Evolutionary conservation across 2,329 filamentous ascomycete species (phyloP), one percentile per base, ranked within the genome.

Genomic region (Fusarium pininemorale): DNA sequence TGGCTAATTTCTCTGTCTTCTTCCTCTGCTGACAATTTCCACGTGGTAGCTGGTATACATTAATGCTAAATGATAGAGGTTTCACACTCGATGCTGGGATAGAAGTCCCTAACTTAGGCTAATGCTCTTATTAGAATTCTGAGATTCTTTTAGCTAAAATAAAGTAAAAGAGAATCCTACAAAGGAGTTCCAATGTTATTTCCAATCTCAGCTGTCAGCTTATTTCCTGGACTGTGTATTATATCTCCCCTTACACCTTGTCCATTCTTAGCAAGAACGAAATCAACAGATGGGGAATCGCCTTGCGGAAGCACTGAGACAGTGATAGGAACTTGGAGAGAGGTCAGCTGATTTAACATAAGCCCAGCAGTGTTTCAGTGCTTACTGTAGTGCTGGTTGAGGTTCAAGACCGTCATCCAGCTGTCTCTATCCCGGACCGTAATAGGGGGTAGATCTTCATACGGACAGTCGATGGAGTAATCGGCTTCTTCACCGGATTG

Each of bases 71-170:
- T 24, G 24, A 24, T 24, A 24, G 24, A 14, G 24, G 24, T 24
- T 24, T 44, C 4, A 24, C 6, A 3, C 42, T 18, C 2, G 8
- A 24, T 8, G 0, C 6, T 4, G 5, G 47, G 47, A 32, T 3
- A 2, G 6, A 30, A 48, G 5, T 2, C 20, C 14, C 0, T 0
- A 12, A 48, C 1, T 48, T 50, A 1, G 11, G 22, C 5, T 35
- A 0, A 24, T 13, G 2, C 5, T 44, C 10, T 18, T 18, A 18
- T 12, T 0, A 4, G 0, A 24, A 24, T 5, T 24, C 18, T 18
- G 12, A 12, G 24, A 24, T 24, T 2, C 8, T 5, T 24, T 9
- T 18, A 45, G 24, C 44, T 6, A 7, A 14, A 3, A 45, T 26
- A 10, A 10, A 20, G 16, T 10, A 20, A 26, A 9, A 14, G 24